Conservation (phyloP, 2,329 filamentous ascomycete genomes). For the Ascochyta pisi region DNA sequence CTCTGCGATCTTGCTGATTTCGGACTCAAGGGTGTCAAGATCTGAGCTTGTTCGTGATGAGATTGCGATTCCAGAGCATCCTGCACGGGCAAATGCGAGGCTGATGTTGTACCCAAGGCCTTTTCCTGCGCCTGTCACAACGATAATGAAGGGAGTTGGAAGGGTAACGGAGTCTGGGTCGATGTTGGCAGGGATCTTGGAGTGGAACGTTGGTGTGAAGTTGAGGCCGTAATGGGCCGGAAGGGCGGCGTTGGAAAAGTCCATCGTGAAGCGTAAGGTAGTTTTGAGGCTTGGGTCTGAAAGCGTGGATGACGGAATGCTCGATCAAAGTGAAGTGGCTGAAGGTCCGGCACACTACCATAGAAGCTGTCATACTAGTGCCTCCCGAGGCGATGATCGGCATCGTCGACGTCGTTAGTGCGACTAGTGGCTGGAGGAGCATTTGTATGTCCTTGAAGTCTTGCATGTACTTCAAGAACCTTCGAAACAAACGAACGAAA, state of each 20-base stretch:
- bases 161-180: conserved; percentile 41
- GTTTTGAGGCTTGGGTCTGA: too few species aligned
- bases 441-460: too few species aligned
- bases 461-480: too few species aligned
- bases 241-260: conserved; percentile 5
- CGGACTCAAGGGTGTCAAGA: conserved; percentile 17
- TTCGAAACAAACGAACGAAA: too few species aligned
- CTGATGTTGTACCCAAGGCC: conserved; percentile 62
- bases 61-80: conserved; percentile 60
- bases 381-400: neutral
- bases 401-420: conserved; percentile 5
- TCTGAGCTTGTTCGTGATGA: conserved; percentile 34
- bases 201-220: conserved; percentile 40
- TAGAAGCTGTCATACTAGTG: neutral
- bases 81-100: conserved; percentile 61
- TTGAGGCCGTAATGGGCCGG: conserved; percentile 17
- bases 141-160: conserved; percentile 40
- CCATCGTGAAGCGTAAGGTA: neutral
- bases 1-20: conserved; percentile 15
- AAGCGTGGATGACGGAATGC: too few species aligned
- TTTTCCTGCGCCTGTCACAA: conserved; percentile 63
- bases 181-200: conserved; percentile 62
- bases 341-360: neutral
- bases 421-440: neutral
- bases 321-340: neutral